Evolutionary conservation across 257 asterid genomes (phyloP), one percentile per base, ranked within the genome.

Genomic region (Penstemon eatonii): DNA sequence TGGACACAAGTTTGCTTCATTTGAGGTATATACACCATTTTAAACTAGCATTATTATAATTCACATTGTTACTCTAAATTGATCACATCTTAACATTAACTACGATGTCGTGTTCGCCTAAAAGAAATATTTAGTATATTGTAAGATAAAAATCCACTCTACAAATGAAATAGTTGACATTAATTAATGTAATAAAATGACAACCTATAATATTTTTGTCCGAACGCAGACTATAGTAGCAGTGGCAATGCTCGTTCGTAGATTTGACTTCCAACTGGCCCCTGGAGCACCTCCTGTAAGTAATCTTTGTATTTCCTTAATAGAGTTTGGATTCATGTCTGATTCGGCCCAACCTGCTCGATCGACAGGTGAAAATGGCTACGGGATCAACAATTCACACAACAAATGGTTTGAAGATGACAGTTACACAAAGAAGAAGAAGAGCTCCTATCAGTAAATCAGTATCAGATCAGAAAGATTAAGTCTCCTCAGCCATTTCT

Each of bases 381-480:
- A 93, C 99, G 5, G 99, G 99, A 33, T 97, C 99, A 36, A 93
- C 97, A 6, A 93, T 93, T 74, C 99, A 93, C 83, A 93, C 99
- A 13, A 93, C 97, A 8, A 85, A 84, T 70, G 99, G 99, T 59
- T 79, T 93, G 72, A 87, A 77, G 19, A 89, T 93, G 99, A 90
- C 91, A 0, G 96, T 90, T 18, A 93, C 96, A 42, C 81, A 84
- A 15, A 15, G 18, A 50, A 79, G 99, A 74, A 82, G 64, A 61
- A 79, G 79, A 69, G 84, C 86, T 66, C 89, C 87, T 8, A 75
- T 87, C 67, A 82, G 72, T 61, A n/a, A 71, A 37, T 52, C 85
- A 54, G 77, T 56, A 58, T 73, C 80, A 10, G 84, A 68, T 49
- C 78, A 78, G 75, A 79, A 74, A 69, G 86, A 73, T 4, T 81